Evolutionary conservation across 768 basidiomycete genomes (phyloP).

Genomic region (Sarcomyxa edulis): DNA sequence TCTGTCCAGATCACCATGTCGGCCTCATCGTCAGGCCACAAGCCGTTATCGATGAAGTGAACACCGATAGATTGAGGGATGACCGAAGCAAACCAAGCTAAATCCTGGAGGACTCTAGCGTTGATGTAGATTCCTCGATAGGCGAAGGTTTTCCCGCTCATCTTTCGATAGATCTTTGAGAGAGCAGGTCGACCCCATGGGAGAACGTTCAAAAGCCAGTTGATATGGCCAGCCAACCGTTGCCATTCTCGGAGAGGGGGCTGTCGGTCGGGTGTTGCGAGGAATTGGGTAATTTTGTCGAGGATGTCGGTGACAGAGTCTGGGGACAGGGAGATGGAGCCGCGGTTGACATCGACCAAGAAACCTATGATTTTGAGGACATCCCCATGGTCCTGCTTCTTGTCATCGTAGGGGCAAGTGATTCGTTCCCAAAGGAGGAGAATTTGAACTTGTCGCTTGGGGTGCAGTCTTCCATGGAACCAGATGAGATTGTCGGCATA

Average conservation of each 20-base stretch:
- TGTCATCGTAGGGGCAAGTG: constrained; percentile 18
- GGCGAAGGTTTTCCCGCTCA: neutral
- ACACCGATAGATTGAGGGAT: constrained; percentile 11
- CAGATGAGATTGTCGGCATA: constrained; percentile 14
- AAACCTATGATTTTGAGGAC: constrained; percentile 32
- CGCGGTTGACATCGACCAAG: constrained; percentile 19
- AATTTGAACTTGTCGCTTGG: constrained; percentile 17
- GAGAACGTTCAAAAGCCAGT: neutral
- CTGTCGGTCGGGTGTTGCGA: neutral
- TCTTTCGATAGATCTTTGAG: neutral
- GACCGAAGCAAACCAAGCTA: constrained; percentile 11
- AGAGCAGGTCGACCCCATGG: constrained; percentile 1
- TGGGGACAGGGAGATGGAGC: constrained; percentile 15
- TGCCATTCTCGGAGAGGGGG: neutral
- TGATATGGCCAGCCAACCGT: neutral
- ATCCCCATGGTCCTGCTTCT: constrained; percentile 19
- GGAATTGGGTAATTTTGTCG: constrained; percentile 1
- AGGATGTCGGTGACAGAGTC: constrained; percentile 14
- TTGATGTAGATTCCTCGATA: constrained; percentile 13
- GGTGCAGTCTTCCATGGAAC: constrained; percentile 15
- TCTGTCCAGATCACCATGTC: constrained; percentile 18
- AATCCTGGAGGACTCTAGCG: constrained; percentile 7
- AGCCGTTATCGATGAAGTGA: constrained; percentile 8
- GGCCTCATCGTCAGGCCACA: constrained; percentile 12
- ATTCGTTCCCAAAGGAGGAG: constrained; percentile 21